Base-by-base conservation (phyloP, 305 asterid species). In the Fraxinus albicans region DNA sequence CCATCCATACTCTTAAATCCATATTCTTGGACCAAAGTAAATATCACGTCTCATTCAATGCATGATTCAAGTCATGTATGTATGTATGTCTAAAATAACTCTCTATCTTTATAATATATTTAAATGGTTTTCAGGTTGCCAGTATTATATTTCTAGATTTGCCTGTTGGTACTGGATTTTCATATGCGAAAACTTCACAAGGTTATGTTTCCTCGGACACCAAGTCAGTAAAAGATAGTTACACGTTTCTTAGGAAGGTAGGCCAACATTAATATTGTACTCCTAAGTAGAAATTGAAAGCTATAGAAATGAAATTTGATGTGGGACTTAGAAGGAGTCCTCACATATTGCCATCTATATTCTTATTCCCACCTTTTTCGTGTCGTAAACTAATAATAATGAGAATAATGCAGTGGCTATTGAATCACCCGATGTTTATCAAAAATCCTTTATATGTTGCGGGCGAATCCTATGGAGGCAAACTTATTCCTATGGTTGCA, bases 381-480 rank as follows among this genome's bases (percentile, higher is more conserved):
- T 0, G 58, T 47, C 17, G 19, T 13, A 13, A 47, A 13, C 19
- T 47, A 47, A 47, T 4, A 47, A 13, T 3, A 47, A 13, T 47
- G 58, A 47, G 58, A 47, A 47, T 47, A 58, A 12, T 84, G 82
- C 86, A 88, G 89, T 88, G 91, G 91, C 33, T 88, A 3, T 73
- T 75, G 60, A 74, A 36, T 75, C 91, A 88, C 70, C 88, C 86
- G 6, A 58, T 7, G 8, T 88, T 82, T 76, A 31, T 80, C 65
- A 80, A 82, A 27, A 86, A 86, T 38, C 86, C 70, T 8, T 53
- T 86, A 1, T 86, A 84, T 80, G n/a, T 88, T 65, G 25, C 78
- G 4, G 89, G 88, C 3, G 89, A 86, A 69, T 88, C 91, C 25
- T 84, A 88, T n/a, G 76, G 86, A 7, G 89, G 91, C 70, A 81